Evolutionary conservation across 495 filamentous ascomycete genomes (phyloP).

Genomic region (Talaromyces proteolyticus): DNA sequence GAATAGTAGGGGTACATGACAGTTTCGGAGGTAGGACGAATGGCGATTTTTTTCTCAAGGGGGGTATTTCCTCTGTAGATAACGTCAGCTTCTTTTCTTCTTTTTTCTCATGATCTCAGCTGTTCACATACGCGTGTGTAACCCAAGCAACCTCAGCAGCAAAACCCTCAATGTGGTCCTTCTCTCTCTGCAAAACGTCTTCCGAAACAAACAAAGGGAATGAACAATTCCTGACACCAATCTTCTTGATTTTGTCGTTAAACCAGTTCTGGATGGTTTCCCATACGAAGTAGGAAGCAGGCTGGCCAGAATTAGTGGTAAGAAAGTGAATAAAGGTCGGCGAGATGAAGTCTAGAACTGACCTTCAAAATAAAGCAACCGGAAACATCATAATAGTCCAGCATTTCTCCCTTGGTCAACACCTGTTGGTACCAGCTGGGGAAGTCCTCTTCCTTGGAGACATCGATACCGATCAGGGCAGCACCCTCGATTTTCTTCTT

Average conservation of each 20-base stretch:
- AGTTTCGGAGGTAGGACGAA: conserved; percentile 91
- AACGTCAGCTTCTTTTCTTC: conserved; percentile 14
- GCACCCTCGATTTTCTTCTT: conserved; percentile 54
- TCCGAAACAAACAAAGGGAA: conserved; percentile 92
- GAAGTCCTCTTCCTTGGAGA: conserved; percentile 80
- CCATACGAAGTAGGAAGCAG: conserved; percentile 85
- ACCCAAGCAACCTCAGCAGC: conserved; percentile 98
- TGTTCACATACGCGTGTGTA: conserved; percentile 71
- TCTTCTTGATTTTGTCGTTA: conserved; percentile 73
- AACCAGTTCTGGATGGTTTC: conserved; percentile 88
- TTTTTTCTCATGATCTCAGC: conserved; percentile 7
- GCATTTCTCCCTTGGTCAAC: conserved; percentile 89
- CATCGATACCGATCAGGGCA: conserved; percentile 79
- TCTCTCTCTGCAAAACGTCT: conserved; percentile 88
- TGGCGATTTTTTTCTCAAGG: conserved; percentile 90
- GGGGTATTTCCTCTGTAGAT: conserved; percentile 67
- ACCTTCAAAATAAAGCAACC: conserved; percentile 92
- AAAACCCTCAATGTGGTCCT: conserved; percentile 96
- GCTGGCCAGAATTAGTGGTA: conserved; percentile 20
- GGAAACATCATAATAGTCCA: conserved; percentile 91
- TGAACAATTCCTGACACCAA: conserved; percentile 90
- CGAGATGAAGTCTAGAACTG: too few relatives aligned
- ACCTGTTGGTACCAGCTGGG: conserved; percentile 94
- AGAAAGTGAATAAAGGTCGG: too few relatives aligned
- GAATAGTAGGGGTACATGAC: conserved; percentile 95